These are phyloP conservation scores for Gaeumannomyces tritici DNA, from an alignment of 2,329 filamentous ascomycete species.

Conservation along the genomic window DNA sequence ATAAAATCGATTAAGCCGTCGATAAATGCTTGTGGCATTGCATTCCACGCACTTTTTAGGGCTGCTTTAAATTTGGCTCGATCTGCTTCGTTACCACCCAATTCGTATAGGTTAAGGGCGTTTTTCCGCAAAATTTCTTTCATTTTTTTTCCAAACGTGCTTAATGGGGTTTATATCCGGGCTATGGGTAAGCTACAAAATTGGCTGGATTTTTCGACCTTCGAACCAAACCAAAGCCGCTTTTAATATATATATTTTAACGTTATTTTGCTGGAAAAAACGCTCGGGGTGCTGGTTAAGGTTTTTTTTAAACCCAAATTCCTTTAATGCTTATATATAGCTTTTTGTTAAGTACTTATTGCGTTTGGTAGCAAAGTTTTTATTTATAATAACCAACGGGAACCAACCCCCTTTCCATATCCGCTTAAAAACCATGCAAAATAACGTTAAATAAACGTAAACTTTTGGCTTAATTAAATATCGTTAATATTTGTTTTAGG, in stretches of 20 bases:
- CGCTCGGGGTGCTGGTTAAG: background rate
- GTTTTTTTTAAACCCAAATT: background rate
- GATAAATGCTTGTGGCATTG: background rate
- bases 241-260: no score
- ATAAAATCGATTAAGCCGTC: background rate
- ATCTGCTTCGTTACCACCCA: background rate
- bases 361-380: background rate
- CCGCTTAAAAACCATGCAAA: background rate
- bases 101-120: background rate
- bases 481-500: no score
- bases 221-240: background rate
- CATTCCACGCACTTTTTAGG: background rate
- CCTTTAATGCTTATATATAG: background rate
- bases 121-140: constrained; percentile 1
- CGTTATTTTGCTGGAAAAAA: no score
- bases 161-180: constrained; percentile 4
- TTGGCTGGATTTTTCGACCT: background rate
- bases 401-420: background rate
- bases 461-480: no score
- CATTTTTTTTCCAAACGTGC: constrained; percentile 1
- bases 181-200: background rate
- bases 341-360: background rate
- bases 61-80: background rate
- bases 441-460: no score
- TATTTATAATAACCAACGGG: background rate